phyloP scores from a whole-genome alignment of 2,329 filamentous ascomycete species.

The Fusarium xyrophilum region DNA sequence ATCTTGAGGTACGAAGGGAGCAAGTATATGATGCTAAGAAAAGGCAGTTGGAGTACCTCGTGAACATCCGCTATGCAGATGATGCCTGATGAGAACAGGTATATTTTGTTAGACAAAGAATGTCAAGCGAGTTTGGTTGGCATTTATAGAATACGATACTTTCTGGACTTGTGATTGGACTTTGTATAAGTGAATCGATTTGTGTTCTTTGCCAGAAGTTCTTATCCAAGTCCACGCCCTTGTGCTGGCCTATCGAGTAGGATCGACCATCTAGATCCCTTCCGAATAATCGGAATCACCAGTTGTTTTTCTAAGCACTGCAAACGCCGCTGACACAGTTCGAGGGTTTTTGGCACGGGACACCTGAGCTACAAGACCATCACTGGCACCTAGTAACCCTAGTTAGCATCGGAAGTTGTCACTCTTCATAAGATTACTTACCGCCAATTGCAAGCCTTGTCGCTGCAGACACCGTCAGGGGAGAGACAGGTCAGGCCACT shows the following conservation, averaged over 20 bases:
- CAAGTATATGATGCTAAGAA: neutral
- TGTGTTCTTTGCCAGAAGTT: neutral
- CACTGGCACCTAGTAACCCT: neutral
- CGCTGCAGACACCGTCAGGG: neutral
- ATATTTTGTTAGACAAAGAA: fast-evolving
- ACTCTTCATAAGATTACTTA: fast-evolving
- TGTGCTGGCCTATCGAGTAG: too few species aligned
- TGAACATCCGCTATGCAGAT: neutral
- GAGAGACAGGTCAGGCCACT: neutral
- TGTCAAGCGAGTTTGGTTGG: fast-evolving
- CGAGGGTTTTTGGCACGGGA: neutral
- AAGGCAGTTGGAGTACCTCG: neutral
- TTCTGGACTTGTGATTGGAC: fast-evolving
- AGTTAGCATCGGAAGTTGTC: fast-evolving
- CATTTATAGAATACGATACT: fast-evolving
- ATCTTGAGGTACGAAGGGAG: neutral
- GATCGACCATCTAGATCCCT: too few species aligned
- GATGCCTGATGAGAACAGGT: fast-evolving
- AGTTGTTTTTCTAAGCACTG: fast-evolving
- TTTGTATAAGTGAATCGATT: fast-evolving
- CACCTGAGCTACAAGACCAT: neutral
- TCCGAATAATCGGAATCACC: fast-evolving
- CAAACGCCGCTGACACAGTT: neutral
- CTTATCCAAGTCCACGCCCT: too few species aligned
- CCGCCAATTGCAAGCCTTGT: neutral